Evolutionary conservation across 2,329 filamentous ascomycete genomes (phyloP), one percentile per base, ranked within the genome.

Genomic region (Cadophora gregata): DNA sequence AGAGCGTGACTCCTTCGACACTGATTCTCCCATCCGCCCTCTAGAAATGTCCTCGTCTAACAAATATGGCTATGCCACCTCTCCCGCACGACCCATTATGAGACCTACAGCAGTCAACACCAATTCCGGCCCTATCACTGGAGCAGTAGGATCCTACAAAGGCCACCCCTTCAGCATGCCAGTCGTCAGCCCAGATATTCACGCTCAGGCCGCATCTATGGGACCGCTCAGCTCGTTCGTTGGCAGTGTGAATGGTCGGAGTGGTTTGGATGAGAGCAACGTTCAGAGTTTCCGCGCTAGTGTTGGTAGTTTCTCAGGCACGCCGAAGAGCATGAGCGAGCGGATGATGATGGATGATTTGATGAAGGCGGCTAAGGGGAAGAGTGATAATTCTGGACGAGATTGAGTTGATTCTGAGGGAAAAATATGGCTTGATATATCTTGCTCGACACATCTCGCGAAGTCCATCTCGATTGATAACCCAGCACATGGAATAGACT

Each of bases 141-240:
- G 69, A 10, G n/a, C 69, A 10, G 69, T 84, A 16, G 84, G 84
- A 2, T 86, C 84, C n/a, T 86, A 85, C 71, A 85, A 82, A 71
- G 85, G 85, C 51, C 73, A 73, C 24, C 80, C 84, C 16, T 82
- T 88, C 58, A 79, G 81, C 42, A 84, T 86, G 78, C 81, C 83
- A 1, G 79, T 86, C 16, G 80, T 87, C 55, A 80, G 84, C 59
- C 79, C 82, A 9, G 80, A 83, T 25, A 63, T 87, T 0, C 81
- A 84, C 65, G 82, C 81, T 27, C 78, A 80, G 70, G 84, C 84
- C 2, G 81, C 79, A 12, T 80, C 81, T 12, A 76, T 85, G 60
- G 83, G 84, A 45, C 79, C 83, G 21, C 76, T 86, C 56, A 81
- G 79, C 67, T 81, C 79, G 25, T 86, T 86, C 73, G 83, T 86